phyloP scores from a whole-genome alignment of 208 protist genomes.

The Trypanosoma avium region DNA sequence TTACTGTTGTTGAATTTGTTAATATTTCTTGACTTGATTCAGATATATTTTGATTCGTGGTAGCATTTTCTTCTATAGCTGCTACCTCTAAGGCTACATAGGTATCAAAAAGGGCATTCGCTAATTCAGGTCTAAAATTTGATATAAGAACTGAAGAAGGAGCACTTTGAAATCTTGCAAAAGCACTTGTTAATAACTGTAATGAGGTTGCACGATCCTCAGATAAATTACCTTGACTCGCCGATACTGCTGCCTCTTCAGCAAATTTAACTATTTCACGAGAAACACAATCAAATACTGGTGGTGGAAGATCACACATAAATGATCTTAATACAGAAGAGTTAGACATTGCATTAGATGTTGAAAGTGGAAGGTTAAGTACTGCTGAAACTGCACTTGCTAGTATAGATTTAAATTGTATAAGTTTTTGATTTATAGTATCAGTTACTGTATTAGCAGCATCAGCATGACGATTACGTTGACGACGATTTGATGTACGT shows the following conservation, averaged over 20 bases:
- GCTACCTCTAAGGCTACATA: constrained; percentile 17
- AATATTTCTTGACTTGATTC: neutral
- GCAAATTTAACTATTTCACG: constrained; percentile 14
- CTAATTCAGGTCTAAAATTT: constrained; percentile 25
- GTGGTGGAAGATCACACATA: constrained; percentile 19
- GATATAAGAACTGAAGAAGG: neutral
- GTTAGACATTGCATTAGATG: neutral
- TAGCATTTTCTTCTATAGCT: neutral
- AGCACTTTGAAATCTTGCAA: constrained; percentile 8
- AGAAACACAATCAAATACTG: constrained; percentile 17
- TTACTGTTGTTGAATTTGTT: neutral
- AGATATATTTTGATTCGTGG: neutral
- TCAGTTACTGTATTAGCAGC: neutral
- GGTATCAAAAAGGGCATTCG: constrained; percentile 19
- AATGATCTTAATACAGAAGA: constrained; percentile 17
- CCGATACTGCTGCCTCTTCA: neutral
- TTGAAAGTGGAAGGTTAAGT: neutral
- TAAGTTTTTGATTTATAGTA: constrained; percentile 9
- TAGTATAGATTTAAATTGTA: neutral
- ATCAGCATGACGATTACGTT: constrained; percentile 7
- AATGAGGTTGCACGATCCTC: constrained; percentile 14
- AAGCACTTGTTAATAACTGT: neutral
- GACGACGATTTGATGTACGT: constrained; percentile 19
- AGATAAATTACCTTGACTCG: neutral
- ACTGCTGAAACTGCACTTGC: constrained; percentile 5